These are phyloP conservation scores for Xylaria multiplex DNA, from an alignment of 2,329 filamentous ascomycete species.

Conservation along the genomic window DNA sequence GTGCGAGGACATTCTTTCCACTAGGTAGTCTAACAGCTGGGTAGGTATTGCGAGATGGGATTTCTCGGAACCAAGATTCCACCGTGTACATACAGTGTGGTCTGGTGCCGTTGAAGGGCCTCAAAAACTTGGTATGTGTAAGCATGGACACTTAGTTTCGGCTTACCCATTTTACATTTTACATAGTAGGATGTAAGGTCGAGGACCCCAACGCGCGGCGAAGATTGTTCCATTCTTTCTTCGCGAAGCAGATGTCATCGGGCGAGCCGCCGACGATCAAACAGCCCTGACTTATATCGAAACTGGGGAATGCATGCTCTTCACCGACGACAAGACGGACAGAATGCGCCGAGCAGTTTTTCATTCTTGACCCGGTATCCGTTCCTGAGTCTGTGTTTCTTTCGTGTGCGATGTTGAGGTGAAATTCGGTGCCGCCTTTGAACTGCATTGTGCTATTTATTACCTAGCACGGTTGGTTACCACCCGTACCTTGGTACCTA, in stretches of 20 bases:
- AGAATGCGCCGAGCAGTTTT: slow-evolving; percentile 16
- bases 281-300: slow-evolving; percentile 28
- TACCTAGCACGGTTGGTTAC: neutral
- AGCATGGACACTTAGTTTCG: neutral
- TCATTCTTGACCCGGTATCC: slow-evolving; percentile 6
- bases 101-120: slow-evolving; percentile 11
- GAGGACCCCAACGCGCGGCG: slow-evolving; percentile 20
- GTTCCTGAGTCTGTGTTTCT: slow-evolving; percentile 15
- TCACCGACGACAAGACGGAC: slow-evolving; percentile 20
- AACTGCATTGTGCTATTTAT: slow-evolving; percentile 22
- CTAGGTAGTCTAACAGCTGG: neutral
- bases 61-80: neutral
- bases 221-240: slow-evolving; percentile 16
- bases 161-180: neutral
- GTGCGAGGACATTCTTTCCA: slow-evolving; percentile 15
- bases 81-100: slow-evolving; percentile 6
- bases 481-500: slow-evolving; percentile 10
- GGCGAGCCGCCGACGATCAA: slow-evolving; percentile 33
- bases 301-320: slow-evolving; percentile 24
- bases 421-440: slow-evolving; percentile 15
- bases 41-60: slow-evolving; percentile 4
- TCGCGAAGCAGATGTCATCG: slow-evolving; percentile 25
- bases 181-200: slow-evolving; percentile 1
- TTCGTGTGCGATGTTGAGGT: slow-evolving; percentile 14
- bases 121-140: neutral